Percentiles rank a stretch among this genome's conserved stretches.
These are phyloP conservation scores for Nectriaceae sp. DNA, from an alignment of 2,329 filamentous ascomycete species.

Conservation along the genomic window DNA sequence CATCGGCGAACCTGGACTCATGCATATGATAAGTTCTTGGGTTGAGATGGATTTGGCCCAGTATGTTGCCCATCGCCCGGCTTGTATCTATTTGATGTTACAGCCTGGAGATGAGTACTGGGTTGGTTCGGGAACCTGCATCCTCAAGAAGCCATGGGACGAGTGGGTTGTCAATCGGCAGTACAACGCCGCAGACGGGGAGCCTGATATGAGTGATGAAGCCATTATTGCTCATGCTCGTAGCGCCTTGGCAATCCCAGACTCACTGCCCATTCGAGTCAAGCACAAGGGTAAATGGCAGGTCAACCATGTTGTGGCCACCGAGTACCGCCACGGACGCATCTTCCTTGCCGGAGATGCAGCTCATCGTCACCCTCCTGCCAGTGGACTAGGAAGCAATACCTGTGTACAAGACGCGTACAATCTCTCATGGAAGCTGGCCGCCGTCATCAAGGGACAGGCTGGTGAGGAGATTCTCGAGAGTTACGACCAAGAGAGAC, in stretches of 20 bases:
- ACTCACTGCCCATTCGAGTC: conserved; percentile 12
- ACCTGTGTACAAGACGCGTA: conserved; percentile 59
- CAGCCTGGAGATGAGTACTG: conserved; percentile 15
- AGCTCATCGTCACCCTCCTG: conserved; percentile 58
- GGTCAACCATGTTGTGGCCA: conserved; percentile 15
- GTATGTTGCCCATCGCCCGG: conserved; percentile 12
- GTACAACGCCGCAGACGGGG: conserved; percentile 14
- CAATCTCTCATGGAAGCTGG: conserved; percentile 58
- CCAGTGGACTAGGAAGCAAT: conserved; percentile 58
- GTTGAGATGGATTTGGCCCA: conserved; percentile 12
- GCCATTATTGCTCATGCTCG: conserved; percentile 13
- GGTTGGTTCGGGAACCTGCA: conserved; percentile 15
- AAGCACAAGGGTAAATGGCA: conserved; percentile 17
- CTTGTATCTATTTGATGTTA: conserved; percentile 16
- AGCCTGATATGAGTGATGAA: conserved; percentile 15
- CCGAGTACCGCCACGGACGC: conserved; percentile 12
- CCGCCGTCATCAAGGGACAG: conserved; percentile 40
- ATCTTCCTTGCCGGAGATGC: conserved; percentile 50
- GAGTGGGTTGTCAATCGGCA: conserved; percentile 17
- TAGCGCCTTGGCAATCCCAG: conserved; percentile 6
- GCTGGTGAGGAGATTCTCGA: conserved; percentile 41
- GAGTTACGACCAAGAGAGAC: conserved; percentile 47
- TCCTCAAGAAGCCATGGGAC: conserved; percentile 12
- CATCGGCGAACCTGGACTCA: conserved; percentile 14
- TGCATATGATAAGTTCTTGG: conserved; percentile 15